These are phyloP conservation scores for Globisporangium yorkense DNA, from an alignment of 352 stramenopile species.

Conservation along the genomic window DNA sequence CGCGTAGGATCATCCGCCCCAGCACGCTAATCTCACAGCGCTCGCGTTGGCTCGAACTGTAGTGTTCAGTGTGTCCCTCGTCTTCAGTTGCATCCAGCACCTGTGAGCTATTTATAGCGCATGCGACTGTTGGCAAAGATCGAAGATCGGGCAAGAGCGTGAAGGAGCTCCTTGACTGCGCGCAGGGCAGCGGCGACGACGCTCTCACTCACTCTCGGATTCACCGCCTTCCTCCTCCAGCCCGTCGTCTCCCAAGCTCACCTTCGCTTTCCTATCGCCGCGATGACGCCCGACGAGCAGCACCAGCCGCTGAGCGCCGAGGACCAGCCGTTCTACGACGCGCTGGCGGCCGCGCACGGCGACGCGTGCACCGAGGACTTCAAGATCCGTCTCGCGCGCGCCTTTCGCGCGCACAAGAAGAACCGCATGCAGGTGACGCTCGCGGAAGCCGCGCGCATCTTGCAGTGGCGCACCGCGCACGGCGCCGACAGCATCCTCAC, in stretches of 20 bases:
- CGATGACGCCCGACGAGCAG: slow-evolving; percentile 42
- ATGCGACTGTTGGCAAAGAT: too few species aligned
- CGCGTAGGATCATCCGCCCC: too few species aligned
- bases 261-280: background rate
- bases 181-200: background rate
- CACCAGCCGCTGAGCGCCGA: slow-evolving; percentile 32
- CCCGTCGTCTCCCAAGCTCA: background rate
- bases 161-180: background rate
- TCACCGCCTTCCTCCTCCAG: background rate
- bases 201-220: background rate
- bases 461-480: slow-evolving; percentile 43
- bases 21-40: too few species aligned
- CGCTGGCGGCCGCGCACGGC: slow-evolving; percentile 42
- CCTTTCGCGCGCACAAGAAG: slow-evolving; percentile 62
- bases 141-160: background rate
- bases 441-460: slow-evolving; percentile 53
- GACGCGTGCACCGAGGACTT: slow-evolving; percentile 58
- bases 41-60: too few species aligned
- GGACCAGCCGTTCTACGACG: slow-evolving; percentile 58
- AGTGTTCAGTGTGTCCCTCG: too few species aligned
- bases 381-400: slow-evolving; percentile 48
- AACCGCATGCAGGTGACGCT: slow-evolving; percentile 61
- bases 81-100: too few species aligned
- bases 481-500: slow-evolving; percentile 46
- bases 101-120: background rate